phyloP scores from a whole-genome alignment of 2,329 filamentous ascomycete species.

The Pseudopyricularia javanii region DNA sequence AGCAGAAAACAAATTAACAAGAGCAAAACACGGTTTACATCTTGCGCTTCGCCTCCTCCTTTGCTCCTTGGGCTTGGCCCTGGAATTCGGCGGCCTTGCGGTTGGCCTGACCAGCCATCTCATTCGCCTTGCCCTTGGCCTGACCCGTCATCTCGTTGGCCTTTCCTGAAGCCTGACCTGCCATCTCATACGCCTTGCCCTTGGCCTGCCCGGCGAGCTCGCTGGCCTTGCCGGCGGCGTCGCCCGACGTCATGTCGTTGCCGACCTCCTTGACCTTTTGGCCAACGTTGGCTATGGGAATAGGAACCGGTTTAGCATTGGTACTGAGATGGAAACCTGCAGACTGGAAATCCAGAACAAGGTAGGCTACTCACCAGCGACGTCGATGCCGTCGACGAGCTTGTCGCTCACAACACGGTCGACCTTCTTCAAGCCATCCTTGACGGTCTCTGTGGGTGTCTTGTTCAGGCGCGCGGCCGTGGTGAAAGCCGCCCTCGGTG shows the following conservation, averaged over 20 bases:
- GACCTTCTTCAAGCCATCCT: constrained; percentile 46
- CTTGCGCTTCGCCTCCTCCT: constrained; percentile 24
- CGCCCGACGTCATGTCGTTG: constrained; percentile 17
- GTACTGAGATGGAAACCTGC: too few relatives aligned
- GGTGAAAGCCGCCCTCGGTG: constrained; percentile 34
- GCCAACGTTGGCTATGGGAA: constrained; percentile 22
- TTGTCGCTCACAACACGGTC: constrained; percentile 49
- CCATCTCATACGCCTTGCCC: constrained; percentile 14
- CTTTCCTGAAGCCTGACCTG: constrained; percentile 20
- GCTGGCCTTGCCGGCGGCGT: constrained; percentile 26
- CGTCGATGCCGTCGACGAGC: constrained; percentile 48
- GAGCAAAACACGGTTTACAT: constrained; percentile 8
- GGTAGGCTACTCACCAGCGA: constrained; percentile 31
- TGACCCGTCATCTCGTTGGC: constrained; percentile 21
- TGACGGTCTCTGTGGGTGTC: constrained; percentile 39
- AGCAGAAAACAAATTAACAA: background rate
- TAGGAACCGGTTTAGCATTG: too few relatives aligned
- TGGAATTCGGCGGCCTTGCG: constrained; percentile 22
- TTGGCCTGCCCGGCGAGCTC: constrained; percentile 19
- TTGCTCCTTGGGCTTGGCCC: constrained; percentile 27
- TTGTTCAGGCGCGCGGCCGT: constrained; percentile 32
- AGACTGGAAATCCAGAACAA: background rate
- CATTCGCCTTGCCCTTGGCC: constrained; percentile 25
- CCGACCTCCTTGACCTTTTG: constrained; percentile 35
- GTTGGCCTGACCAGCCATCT: constrained; percentile 19